phyloP scores from a whole-genome alignment of 2,329 filamentous ascomycete genomes.

The Xylariales sp. region DNA sequence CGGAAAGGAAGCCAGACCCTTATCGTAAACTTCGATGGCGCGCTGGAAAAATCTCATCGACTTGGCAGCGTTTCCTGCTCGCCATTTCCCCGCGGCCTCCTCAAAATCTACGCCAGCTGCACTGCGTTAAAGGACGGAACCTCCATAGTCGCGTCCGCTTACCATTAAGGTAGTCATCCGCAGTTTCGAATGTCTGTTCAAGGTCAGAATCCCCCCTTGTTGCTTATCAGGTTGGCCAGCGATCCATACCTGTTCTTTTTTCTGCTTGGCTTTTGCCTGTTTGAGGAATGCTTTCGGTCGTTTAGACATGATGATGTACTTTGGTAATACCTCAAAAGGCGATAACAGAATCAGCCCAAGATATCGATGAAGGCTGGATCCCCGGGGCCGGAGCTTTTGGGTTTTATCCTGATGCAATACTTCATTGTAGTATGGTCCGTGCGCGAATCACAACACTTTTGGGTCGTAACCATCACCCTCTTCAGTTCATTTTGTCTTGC shows the following conservation, averaged over 20 bases:
- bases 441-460: background rate
- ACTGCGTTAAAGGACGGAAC: constrained; percentile 2
- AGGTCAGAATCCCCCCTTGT: constrained; percentile 8
- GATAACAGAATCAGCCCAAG: too few relatives aligned
- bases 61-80: constrained; percentile 65
- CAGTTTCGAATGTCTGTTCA: constrained; percentile 49
- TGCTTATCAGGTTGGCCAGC: background rate
- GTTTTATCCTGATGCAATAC: too few relatives aligned
- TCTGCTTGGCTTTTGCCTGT: constrained; percentile 17
- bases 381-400: too few relatives aligned
- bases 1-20: constrained; percentile 57
- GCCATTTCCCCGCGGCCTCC: constrained; percentile 70
- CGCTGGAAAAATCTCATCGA: constrained; percentile 51
- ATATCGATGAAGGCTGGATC: too few relatives aligned
- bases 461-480: too few relatives aligned
- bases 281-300: constrained; percentile 15
- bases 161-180: constrained; percentile 65
- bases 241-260: constrained; percentile 13
- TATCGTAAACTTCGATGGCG: constrained; percentile 62
- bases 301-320: constrained; percentile 4
- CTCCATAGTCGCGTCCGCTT: constrained; percentile 13
- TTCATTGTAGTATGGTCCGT: background rate
- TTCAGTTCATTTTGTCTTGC: too few relatives aligned
- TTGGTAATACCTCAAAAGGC: too few relatives aligned
- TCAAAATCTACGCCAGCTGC: constrained; percentile 59